These are phyloP conservation scores for Eutrema japonicum DNA, from an alignment of 345 rosid species.

Conservation along the genomic window DNA sequence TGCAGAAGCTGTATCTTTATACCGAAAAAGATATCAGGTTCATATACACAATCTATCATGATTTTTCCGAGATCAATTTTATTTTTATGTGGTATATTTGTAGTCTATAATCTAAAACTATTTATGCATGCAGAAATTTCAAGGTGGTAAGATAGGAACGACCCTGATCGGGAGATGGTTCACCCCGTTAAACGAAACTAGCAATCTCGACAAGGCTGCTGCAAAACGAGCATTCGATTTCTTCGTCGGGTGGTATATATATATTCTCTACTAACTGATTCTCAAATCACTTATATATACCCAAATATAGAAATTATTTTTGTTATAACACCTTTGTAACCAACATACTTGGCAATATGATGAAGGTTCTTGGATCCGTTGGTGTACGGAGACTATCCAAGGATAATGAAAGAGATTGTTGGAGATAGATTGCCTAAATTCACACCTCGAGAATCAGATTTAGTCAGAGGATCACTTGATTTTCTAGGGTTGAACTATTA, in stretches of 20 bases:
- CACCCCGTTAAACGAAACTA: no score
- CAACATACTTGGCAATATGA: no score
- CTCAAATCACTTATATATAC: no score
- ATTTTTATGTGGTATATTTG: not conserved
- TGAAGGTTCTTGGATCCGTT: slow-evolving; percentile 40
- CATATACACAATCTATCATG: not conserved
- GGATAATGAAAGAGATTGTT: no score
- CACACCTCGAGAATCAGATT: slow-evolving; percentile 18
- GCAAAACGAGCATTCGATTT: no score
- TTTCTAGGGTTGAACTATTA: slow-evolving; percentile 46
- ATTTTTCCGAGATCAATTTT: not conserved
- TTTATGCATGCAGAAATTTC: slow-evolving; percentile 17
- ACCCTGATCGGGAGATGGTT: slow-evolving; percentile 26
- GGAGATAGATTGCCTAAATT: slow-evolving; percentile 36
- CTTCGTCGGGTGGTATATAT: no score
- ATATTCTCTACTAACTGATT: no score
- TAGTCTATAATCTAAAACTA: not conserved
- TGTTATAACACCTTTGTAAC: no score
- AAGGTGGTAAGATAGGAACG: slow-evolving; percentile 34
- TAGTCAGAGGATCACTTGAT: slow-evolving; percentile 45
- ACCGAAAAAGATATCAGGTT: slow-evolving; percentile 43
- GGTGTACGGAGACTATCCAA: slow-evolving; percentile 37
- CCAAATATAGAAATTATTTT: no score
- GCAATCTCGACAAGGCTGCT: no score
- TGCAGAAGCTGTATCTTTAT: no score